phyloP scores from a whole-genome alignment of 768 basidiomycete genomes.

The Daedaleopsis sinensis region DNA sequence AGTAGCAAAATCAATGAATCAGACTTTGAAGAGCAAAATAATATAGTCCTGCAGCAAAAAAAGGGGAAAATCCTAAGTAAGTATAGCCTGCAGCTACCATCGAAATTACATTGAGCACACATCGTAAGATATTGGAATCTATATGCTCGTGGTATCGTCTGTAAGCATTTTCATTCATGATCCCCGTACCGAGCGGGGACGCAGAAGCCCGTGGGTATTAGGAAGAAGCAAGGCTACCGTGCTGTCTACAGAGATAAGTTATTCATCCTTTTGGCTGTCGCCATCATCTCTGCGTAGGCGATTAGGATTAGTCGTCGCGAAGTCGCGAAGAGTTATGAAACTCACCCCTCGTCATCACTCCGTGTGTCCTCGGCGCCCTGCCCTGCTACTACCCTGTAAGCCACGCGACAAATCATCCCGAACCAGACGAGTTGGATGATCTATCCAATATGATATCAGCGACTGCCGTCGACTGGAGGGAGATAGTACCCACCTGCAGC shows the following conservation, averaged over 20 bases:
- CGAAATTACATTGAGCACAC: background rate
- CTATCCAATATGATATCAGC: conserved; percentile 37
- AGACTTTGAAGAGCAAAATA: no score
- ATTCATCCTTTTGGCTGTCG: conserved; percentile 32
- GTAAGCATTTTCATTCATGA: conserved; percentile 11
- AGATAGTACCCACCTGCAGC: conserved; percentile 55
- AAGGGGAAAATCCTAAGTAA: no score
- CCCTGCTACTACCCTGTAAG: conserved; percentile 78
- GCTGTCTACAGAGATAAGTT: conserved; percentile 20
- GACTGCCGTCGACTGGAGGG: background rate
- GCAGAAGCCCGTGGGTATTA: conserved; percentile 9
- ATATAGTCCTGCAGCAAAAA: no score
- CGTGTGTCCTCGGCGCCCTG: conserved; percentile 80
- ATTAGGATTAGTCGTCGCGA: background rate
- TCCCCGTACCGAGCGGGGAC: conserved; percentile 6
- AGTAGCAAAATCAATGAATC: no score
- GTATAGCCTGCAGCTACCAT: background rate
- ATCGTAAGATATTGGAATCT: background rate
- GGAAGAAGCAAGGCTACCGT: conserved; percentile 16
- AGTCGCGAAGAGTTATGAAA: background rate
- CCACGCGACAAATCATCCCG: conserved; percentile 79
- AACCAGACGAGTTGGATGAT: conserved; percentile 85
- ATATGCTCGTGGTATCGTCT: background rate
- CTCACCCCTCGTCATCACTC: conserved; percentile 82
- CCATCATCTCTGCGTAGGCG: conserved; percentile 20